Conservation (phyloP, 2,329 filamentous ascomycete genomes). For the Hymenoscyphus fraxineus region DNA sequence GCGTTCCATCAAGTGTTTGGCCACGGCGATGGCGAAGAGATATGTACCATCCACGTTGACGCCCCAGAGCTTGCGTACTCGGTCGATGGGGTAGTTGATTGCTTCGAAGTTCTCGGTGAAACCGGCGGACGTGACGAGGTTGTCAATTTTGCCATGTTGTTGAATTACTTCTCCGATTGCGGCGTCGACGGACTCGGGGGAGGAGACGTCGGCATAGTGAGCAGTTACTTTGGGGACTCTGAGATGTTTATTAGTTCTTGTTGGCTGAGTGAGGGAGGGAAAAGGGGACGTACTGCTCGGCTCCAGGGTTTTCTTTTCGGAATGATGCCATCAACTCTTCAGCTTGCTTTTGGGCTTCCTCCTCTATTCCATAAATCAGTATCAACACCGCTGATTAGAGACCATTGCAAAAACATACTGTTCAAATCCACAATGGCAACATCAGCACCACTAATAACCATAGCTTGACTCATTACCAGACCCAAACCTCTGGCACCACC, state of each 20-base stretch:
- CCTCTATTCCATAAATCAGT: conserved; percentile 50
- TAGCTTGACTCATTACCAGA: conserved; percentile 86
- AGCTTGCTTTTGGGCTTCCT: conserved; percentile 78
- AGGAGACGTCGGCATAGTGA: conserved; percentile 84
- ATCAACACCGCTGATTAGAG: not conserved
- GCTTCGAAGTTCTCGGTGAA: conserved; percentile 97
- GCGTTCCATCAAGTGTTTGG: conserved; percentile 82
- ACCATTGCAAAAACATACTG: conserved; percentile 51
- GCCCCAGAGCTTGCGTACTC: conserved; percentile 88
- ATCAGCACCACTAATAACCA: conserved; percentile 83
- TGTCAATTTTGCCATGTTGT: conserved; percentile 78
- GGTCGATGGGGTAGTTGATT: conserved; percentile 83
- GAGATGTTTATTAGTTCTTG: not conserved
- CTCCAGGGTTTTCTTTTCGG: conserved; percentile 72
- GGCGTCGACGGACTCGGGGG: conserved; percentile 70
- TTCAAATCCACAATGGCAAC: conserved; percentile 93
- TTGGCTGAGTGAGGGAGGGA: not conserved
- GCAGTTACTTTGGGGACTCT: conserved; percentile 80
- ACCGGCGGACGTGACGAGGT: conserved; percentile 91
- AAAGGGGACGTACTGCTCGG: conserved; percentile 52
- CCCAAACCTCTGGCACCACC: conserved; percentile 87
- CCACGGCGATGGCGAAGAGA: conserved; percentile 78
- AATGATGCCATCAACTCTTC: conserved; percentile 70
- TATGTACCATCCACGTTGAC: conserved; percentile 95
- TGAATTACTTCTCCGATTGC: conserved; percentile 67